These are phyloP conservation scores for Yamadazyma songkhlaensis DNA, from an alignment of 1,139 yeast genomes.

Conservation along the genomic window DNA sequence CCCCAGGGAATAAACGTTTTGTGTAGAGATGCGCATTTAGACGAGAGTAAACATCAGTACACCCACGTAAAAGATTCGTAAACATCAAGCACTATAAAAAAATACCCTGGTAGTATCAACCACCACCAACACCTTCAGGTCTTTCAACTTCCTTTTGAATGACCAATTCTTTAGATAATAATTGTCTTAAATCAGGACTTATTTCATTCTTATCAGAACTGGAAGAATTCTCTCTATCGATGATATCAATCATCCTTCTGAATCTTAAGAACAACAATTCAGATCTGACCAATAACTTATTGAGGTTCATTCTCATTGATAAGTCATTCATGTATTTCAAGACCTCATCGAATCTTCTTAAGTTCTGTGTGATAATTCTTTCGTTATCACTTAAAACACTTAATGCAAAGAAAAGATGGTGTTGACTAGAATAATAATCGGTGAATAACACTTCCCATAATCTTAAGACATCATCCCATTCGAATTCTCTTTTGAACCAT, in stretches of 20 bases:
- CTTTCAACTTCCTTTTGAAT: slow-evolving; percentile 63
- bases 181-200: slow-evolving; percentile 49
- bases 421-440: slow-evolving; percentile 80
- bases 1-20: too few species aligned
- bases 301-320: slow-evolving; percentile 69
- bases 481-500: slow-evolving; percentile 92
- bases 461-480: slow-evolving; percentile 70
- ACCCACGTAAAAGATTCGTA: neutral
- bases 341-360: slow-evolving; percentile 83
- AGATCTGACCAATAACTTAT: slow-evolving; percentile 73
- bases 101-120: slow-evolving; percentile 17
- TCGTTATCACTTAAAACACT: slow-evolving; percentile 87
- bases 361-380: slow-evolving; percentile 69
- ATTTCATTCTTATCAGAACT: slow-evolving; percentile 19
- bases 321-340: slow-evolving; percentile 90
- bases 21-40: too few species aligned
- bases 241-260: slow-evolving; percentile 71
- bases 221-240: slow-evolving; percentile 55
- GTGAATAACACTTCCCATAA: slow-evolving; percentile 95
- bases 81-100: neutral
- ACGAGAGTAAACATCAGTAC: neutral
- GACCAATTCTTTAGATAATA: slow-evolving; percentile 59
- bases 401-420: slow-evolving; percentile 80
- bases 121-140: slow-evolving; percentile 49
- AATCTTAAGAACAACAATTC: slow-evolving; percentile 81